Base-by-base conservation (phyloP, 345 rosid genomes). In the Bruguiera gymnorhiza region DNA sequence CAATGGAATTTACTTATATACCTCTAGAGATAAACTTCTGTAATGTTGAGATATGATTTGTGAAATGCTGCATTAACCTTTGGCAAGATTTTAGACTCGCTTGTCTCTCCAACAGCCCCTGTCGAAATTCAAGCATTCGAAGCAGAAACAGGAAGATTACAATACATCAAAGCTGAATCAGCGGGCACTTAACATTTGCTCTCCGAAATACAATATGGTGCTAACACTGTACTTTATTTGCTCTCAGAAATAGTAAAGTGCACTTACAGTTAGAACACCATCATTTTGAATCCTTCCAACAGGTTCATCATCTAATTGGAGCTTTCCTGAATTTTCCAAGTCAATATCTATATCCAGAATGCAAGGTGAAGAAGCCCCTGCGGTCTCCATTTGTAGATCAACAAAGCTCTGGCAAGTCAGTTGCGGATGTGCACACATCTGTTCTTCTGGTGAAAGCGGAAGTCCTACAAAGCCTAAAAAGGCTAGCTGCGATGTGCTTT, bases 31-130 rank as follows among this genome's bases (percentile, higher is more conserved):
- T 57, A 39, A 74, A 67, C 39, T 78, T 75, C 34, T 67, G 68
- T 26, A 78, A 71, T 69, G 65, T 53, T 48, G 68, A 75, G 70
- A 65, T 56, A 58, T 66, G 73, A 58, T 65, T 36, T 70, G 79
- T 60, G 67, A 62, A 46, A 70, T 75, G 60, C 63, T 73, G 79
- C 73, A 80, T 60, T 51, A 73, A 66, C 36, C 54, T 73, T 73
- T 75, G 75, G 76, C 97, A 93, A 21, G 84, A 80, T 63, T 73
- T 87, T 60, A 87, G 75, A 87, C 97, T 94, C 58, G 84, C 85
- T 78, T 91, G 98, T 76, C 97, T 87, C 83, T 86, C 91, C 78
- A 94, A 73, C 61, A 86, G 79, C 78, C 85, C 91, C 70, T 87
- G 92, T 85, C 80, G 58, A 68, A 66, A 60, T 60, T 30, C 21